Evolutionary conservation across 1,139 yeast genomes (phyloP).

Genomic region (Saccharomycopsis crataegensis): DNA sequence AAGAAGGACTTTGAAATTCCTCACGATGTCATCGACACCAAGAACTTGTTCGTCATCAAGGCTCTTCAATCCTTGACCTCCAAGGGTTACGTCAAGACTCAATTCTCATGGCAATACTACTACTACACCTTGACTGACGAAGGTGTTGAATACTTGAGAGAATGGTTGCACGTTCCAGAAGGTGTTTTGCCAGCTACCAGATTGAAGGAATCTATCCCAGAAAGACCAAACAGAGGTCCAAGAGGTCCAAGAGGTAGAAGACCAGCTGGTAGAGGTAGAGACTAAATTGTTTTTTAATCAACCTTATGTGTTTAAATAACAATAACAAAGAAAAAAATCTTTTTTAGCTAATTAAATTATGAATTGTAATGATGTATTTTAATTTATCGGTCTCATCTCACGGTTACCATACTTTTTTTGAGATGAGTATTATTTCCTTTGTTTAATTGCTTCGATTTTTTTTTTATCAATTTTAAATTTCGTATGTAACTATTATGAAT

Average conservation of each 20-base stretch:
- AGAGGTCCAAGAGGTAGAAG: slow-evolving; percentile 17
- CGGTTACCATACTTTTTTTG: too few relatives aligned
- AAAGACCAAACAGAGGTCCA: slow-evolving; percentile 30
- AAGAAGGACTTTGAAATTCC: slow-evolving; percentile 97
- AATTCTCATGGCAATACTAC: slow-evolving; percentile 99
- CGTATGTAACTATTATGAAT: too few relatives aligned
- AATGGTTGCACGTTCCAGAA: slow-evolving; percentile 97
- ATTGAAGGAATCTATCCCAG: slow-evolving; percentile 90
- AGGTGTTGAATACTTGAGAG: slow-evolving; percentile 98
- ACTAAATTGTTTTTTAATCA: slow-evolving; percentile 9
- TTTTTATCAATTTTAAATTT: too few relatives aligned
- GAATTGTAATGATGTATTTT: too few relatives aligned
- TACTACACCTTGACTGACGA: slow-evolving; percentile 99
- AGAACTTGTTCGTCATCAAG: slow-evolving; percentile 96
- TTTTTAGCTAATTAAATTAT: too few relatives aligned
- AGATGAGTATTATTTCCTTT: background rate
- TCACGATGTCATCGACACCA: slow-evolving; percentile 98
- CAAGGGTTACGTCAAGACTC: slow-evolving; percentile 98
- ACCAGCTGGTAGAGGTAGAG: slow-evolving; percentile 20
- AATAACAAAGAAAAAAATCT: too few relatives aligned
- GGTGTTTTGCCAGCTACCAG: slow-evolving; percentile 98
- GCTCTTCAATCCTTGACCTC: slow-evolving; percentile 99
- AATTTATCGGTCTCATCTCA: too few relatives aligned
- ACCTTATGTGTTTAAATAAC: too few relatives aligned
- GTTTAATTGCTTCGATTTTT: background rate